Evolutionary conservation across 352 stramenopile genomes (phyloP).

Genomic region (Globisporangium cystogenes): DNA sequence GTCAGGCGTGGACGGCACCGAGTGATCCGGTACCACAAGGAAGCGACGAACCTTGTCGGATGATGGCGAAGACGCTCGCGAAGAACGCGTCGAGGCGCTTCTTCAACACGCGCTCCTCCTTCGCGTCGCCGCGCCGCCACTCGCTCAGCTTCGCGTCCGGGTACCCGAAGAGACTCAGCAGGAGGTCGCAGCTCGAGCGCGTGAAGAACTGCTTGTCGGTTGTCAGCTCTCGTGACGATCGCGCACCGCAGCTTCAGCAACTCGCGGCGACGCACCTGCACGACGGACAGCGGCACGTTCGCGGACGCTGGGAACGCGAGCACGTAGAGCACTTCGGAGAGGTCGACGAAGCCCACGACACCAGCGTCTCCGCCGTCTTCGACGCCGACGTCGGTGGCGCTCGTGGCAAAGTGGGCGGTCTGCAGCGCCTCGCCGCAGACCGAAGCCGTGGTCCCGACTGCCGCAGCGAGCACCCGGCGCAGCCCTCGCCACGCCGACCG

Average conservation of each 20-base stretch:
- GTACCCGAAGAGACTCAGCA: slow-evolving; percentile 50
- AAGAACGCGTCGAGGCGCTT: slow-evolving; percentile 24
- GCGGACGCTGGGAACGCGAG: slow-evolving; percentile 26
- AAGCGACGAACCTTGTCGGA: slow-evolving; percentile 20
- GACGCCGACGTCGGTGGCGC: not conserved
- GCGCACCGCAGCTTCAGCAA: not conserved
- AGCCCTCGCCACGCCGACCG: slow-evolving; percentile 30
- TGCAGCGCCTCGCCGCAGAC: slow-evolving; percentile 41
- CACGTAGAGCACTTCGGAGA: slow-evolving; percentile 53
- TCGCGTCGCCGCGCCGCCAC: slow-evolving; percentile 8
- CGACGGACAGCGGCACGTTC: slow-evolving; percentile 11
- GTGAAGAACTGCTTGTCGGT: slow-evolving; percentile 37
- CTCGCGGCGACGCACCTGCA: slow-evolving; percentile 13
- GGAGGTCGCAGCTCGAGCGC: slow-evolving; percentile 38
- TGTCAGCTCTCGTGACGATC: too few species aligned
- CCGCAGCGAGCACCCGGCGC: slow-evolving; percentile 50
- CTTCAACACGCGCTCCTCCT: slow-evolving; percentile 5
- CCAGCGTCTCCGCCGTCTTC: slow-evolving; percentile 2
- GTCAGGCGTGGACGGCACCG: too few species aligned
- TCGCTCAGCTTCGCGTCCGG: slow-evolving; percentile 27
- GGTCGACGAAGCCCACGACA: slow-evolving; percentile 37
- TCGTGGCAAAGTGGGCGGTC: slow-evolving; percentile 22
- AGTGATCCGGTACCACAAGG: too few species aligned
- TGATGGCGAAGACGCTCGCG: slow-evolving; percentile 16
- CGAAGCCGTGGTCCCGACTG: slow-evolving; percentile 40